Evolutionary conservation across 495 filamentous ascomycete genomes (phyloP).

Genomic region (Xylaria telfairii): DNA sequence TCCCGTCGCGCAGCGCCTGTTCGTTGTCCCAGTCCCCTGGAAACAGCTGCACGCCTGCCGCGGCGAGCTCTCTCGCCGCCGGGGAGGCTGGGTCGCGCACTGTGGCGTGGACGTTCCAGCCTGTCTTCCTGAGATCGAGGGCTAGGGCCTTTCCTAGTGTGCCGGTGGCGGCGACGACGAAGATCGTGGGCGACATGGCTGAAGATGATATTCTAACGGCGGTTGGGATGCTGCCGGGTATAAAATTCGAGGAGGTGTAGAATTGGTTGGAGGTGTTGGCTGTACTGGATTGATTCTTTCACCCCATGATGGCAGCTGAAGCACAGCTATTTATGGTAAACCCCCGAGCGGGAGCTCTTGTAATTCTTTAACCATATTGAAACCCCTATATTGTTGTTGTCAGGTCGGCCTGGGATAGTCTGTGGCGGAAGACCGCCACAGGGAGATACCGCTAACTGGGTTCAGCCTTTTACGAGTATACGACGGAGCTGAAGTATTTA

Average conservation of each 20-base stretch:
- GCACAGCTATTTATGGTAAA: background rate
- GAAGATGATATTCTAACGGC: background rate
- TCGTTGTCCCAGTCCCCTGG: conserved; percentile 51
- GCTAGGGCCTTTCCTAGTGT: conserved; percentile 54
- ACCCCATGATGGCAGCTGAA: no score
- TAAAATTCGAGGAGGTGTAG: background rate
- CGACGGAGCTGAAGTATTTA: no score
- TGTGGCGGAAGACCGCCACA: conserved; percentile 12
- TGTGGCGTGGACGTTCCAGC: conserved; percentile 48
- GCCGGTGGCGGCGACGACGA: conserved; percentile 58
- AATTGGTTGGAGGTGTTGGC: background rate
- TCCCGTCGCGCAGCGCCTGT: conserved; percentile 40
- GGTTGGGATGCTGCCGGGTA: background rate
- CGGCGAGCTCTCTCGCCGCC: conserved; percentile 42
- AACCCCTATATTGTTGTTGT: background rate
- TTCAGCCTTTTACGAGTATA: background rate
- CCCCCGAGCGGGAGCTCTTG: background rate
- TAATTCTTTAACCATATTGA: background rate
- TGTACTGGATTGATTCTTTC: background rate
- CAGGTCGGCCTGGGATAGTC: background rate
- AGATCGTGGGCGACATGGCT: conserved; percentile 38
- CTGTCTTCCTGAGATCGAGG: conserved; percentile 45
- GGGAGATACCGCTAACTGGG: background rate
- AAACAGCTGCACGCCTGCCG: conserved; percentile 47
- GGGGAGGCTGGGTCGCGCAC: conserved; percentile 46